phyloP scores from a whole-genome alignment of 2,329 filamentous ascomycete genomes.

The Dryadomyces quercivorus region DNA sequence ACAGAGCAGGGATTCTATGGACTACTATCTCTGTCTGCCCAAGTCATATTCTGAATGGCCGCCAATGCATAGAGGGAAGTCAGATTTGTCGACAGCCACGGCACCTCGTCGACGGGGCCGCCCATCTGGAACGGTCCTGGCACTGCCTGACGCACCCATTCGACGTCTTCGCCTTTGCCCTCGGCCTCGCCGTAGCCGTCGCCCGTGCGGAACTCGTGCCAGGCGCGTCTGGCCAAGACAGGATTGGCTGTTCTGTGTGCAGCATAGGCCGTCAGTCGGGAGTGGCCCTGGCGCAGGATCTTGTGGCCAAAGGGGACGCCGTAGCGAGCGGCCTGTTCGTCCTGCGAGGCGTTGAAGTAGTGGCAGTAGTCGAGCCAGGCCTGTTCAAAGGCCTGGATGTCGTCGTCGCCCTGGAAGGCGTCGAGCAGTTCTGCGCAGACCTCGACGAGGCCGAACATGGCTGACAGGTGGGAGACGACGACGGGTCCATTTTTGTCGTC shows the following conservation, averaged over 20 bases:
- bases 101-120: constrained; percentile 38
- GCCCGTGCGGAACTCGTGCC: constrained; percentile 38
- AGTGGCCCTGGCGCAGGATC: constrained; percentile 43
- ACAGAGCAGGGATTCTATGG: no score
- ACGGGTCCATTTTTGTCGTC: constrained; percentile 27
- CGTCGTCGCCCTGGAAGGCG: not conserved
- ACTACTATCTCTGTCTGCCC: not conserved
- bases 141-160: constrained; percentile 22
- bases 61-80: constrained; percentile 44
- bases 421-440: constrained; percentile 39
- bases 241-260: constrained; percentile 15
- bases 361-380: constrained; percentile 49
- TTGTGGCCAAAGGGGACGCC: constrained; percentile 28
- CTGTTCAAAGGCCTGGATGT: constrained; percentile 22
- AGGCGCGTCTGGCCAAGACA: constrained; percentile 22
- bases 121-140: constrained; percentile 28
- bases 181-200: constrained; percentile 26
- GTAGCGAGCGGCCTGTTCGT: constrained; percentile 40
- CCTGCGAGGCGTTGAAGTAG: constrained; percentile 37
- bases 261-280: constrained; percentile 43
- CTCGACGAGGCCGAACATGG: constrained; percentile 47
- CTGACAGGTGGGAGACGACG: constrained; percentile 39
- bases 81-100: constrained; percentile 45
- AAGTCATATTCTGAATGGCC: constrained; percentile 40
- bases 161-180: no score